Percentiles rank a stretch among this genome's conserved stretches.
Evolutionary conservation across 225 moss, liverwort and hornwort genomes (phyloP).

Genomic region (Antitrichia curtipendula): DNA sequence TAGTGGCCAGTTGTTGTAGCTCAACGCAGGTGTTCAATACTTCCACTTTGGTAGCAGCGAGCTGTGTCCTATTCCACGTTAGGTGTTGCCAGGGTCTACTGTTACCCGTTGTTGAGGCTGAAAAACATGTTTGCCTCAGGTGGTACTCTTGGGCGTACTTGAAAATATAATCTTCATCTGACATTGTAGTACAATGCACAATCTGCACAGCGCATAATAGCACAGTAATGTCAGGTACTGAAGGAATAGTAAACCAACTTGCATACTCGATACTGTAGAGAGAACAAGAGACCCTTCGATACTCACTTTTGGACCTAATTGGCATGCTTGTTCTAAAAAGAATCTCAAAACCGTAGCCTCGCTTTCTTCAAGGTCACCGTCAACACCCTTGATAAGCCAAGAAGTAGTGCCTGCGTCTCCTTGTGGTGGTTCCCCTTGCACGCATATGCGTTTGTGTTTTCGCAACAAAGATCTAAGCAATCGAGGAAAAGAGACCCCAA

Average conservation of each 20-base stretch:
- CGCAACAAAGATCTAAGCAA: constrained; percentile 33
- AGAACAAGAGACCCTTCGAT: neutral
- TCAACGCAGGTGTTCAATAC: constrained; percentile 10
- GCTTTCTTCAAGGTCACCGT: constrained; percentile 19
- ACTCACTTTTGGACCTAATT: constrained; percentile 34
- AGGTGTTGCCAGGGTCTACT: constrained; percentile 20
- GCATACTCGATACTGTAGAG: neutral
- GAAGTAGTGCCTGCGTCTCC: constrained; percentile 28
- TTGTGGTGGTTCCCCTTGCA: constrained; percentile 25
- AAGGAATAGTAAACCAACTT: neutral
- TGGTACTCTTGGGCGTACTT: neutral
- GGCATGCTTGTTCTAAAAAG: constrained; percentile 22
- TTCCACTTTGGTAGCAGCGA: constrained; percentile 28
- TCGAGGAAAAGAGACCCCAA: constrained; percentile 4
- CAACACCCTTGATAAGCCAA: constrained; percentile 28
- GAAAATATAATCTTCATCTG: constrained; percentile 2
- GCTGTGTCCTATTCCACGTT: constrained; percentile 32
- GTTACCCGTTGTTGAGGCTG: neutral
- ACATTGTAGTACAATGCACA: constrained; percentile 18
- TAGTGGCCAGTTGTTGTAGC: constrained; percentile 12
- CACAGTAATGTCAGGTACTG: neutral
- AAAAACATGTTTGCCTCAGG: neutral
- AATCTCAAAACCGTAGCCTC: constrained; percentile 23
- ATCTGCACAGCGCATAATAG: constrained; percentile 15
- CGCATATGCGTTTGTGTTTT: constrained; percentile 29